Conservation (phyloP, 352 stramenopile genomes). For the Globisporangium paroecandrum region DNA sequence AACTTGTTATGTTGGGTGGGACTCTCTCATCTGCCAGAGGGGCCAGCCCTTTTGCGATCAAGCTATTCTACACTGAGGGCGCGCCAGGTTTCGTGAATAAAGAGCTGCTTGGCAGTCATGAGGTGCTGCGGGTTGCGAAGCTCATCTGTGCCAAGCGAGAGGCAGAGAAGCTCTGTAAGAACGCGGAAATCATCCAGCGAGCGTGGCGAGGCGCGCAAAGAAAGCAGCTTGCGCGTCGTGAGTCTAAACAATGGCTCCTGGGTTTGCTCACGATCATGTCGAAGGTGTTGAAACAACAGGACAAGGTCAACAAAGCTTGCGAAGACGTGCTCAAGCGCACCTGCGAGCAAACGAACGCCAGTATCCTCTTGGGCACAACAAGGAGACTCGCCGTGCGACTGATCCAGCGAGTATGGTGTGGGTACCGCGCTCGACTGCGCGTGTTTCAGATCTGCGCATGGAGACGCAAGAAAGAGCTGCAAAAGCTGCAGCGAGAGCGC, state of each 20-base stretch:
- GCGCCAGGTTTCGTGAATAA: neutral
- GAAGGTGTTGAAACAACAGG: conserved; percentile 16
- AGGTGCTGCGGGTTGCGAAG: conserved; percentile 1
- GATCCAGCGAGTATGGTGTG: conserved; percentile 61
- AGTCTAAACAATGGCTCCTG: conserved; percentile 30
- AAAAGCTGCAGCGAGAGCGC: conserved; percentile 30
- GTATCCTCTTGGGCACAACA: conserved; percentile 15
- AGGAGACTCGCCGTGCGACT: conserved; percentile 30
- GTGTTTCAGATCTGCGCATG: conserved; percentile 25
- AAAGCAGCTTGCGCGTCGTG: conserved; percentile 10
- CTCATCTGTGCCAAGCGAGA: conserved; percentile 3
- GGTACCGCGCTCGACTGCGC: conserved; percentile 29
- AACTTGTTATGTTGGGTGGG: too few species aligned
- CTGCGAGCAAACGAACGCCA: conserved; percentile 2
- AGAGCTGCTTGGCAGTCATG: neutral
- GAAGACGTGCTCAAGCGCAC: conserved; percentile 4
- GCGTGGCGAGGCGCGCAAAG: conserved; percentile 22
- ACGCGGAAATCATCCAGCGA: conserved; percentile 24
- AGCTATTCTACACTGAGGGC: too few species aligned
- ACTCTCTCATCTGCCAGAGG: too few species aligned
- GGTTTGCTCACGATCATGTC: conserved; percentile 22
- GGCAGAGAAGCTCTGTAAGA: neutral
- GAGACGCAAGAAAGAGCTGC: conserved; percentile 23
- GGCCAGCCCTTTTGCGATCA: too few species aligned
- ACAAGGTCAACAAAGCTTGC: conserved; percentile 11